A percentile compares a stretch with the other conserved stretches of the same genome.
These are phyloP conservation scores for Hawksworthiomyces lignivorus DNA, from an alignment of 2,329 filamentous ascomycete species.

Conservation along the genomic window DNA sequence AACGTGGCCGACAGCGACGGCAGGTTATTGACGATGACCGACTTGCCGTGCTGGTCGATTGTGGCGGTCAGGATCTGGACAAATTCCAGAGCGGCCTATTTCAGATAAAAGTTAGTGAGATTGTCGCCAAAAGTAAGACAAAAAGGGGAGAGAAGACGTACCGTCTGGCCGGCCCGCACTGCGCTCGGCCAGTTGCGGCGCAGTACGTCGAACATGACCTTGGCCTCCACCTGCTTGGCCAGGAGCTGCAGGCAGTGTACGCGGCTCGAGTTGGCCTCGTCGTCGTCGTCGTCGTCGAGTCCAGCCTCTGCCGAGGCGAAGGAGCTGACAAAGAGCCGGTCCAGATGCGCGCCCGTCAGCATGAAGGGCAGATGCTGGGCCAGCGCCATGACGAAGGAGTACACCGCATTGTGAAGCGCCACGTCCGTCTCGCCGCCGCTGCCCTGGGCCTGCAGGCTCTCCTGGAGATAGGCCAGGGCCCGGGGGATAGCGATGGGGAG, in stretches of 20 bases:
- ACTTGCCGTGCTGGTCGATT: constrained; percentile 72
- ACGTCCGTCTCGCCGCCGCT: constrained; percentile 32
- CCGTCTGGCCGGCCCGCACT: constrained; percentile 51
- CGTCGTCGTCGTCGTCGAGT: constrained; percentile 48
- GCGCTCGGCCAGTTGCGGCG: constrained; percentile 64
- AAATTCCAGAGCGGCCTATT: constrained; percentile 61
- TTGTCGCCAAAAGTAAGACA: background rate
- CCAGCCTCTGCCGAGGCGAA: constrained; percentile 60
- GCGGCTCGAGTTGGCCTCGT: constrained; percentile 57
- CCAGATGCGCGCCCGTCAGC: constrained; percentile 67
- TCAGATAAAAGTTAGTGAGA: constrained; percentile 21
- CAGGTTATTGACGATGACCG: constrained; percentile 68
- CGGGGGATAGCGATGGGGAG: constrained; percentile 68
- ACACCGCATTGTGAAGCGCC: constrained; percentile 73
- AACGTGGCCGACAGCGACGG: constrained; percentile 59
- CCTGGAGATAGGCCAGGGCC: constrained; percentile 61
- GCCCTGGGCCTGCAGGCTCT: constrained; percentile 47
- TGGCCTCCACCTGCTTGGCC: constrained; percentile 69
- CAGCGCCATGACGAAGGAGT: constrained; percentile 69
- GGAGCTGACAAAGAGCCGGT: constrained; percentile 63
- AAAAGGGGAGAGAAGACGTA: constrained; percentile 30
- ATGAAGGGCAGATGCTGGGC: constrained; percentile 84
- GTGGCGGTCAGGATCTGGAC: constrained; percentile 62
- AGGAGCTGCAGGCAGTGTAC: constrained; percentile 63
- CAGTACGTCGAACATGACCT: constrained; percentile 66